Conservation (phyloP, 2,329 filamentous ascomycete genomes). For the Colletotrichum liriopes region DNA sequence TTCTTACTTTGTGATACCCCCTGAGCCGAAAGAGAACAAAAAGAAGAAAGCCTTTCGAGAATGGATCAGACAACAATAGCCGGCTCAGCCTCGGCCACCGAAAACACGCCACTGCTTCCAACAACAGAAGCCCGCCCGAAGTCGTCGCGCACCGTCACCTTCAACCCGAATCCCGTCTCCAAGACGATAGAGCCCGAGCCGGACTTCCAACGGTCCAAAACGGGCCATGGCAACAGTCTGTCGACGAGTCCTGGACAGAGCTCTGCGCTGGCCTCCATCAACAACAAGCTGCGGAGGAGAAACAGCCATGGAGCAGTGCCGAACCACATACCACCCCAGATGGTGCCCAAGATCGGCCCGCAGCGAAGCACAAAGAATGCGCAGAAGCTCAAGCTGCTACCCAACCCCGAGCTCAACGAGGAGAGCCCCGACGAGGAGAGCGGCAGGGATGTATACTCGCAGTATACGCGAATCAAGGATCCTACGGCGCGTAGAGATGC, state of each 20-base stretch:
- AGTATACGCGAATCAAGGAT: conserved; percentile 98
- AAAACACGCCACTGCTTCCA: conserved; percentile 55
- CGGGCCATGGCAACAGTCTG: conserved; percentile 51
- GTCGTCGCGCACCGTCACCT: conserved; percentile 78
- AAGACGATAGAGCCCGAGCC: conserved; percentile 71
- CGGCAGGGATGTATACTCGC: conserved; percentile 95
- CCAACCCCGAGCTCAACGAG: conserved; percentile 87
- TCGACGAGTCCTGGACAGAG: conserved; percentile 54
- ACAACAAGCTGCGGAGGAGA: conserved; percentile 88
- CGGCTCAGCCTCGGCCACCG: conserved; percentile 45
- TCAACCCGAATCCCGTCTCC: conserved; percentile 80
- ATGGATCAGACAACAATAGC: conserved; percentile 44
- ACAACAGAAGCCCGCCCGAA: conserved; percentile 57
- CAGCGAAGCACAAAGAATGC: conserved; percentile 96
- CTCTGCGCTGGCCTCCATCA: conserved; percentile 81
- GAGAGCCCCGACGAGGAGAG: conserved; percentile 89
- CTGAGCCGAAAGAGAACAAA: conserved; percentile 8
- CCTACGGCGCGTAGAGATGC: conserved; percentile 93
- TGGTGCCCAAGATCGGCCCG: conserved; percentile 84
- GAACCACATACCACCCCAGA: conserved; percentile 54
- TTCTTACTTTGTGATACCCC: conserved; percentile 33
- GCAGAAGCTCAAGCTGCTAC: conserved; percentile 97
- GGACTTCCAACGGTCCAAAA: conserved; percentile 46
- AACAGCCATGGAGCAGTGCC: conserved; percentile 80
- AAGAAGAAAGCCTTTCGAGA: conserved; percentile 12